Evolutionary conservation across 495 filamentous ascomycete genomes (phyloP).

Genomic region (Penicillium longicatenatum): DNA sequence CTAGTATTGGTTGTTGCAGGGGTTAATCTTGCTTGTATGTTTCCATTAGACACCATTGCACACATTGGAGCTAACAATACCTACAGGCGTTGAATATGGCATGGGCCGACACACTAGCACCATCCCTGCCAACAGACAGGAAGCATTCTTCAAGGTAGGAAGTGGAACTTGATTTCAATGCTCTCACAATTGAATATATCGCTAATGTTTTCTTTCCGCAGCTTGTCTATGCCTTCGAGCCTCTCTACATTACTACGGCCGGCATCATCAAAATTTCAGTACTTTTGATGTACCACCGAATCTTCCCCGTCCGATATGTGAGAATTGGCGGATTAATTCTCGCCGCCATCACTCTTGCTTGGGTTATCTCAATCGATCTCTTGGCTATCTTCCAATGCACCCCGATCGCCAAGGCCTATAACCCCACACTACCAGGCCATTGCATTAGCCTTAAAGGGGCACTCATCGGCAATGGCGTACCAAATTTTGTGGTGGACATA

Average conservation of each 20-base stretch:
- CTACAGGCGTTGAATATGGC: constrained; percentile 6
- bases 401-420: constrained; percentile 45
- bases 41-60: background rate
- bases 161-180: background rate
- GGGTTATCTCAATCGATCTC: constrained; percentile 46
- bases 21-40: constrained; percentile 2
- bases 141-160: constrained; percentile 1
- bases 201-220: background rate
- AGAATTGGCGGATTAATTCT: constrained; percentile 39
- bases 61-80: background rate
- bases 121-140: background rate
- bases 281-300: constrained; percentile 46
- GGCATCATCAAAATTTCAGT: constrained; percentile 32
- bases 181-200: background rate
- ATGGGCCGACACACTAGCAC: constrained; percentile 2
- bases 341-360: constrained; percentile 38
- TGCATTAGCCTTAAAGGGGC: constrained; percentile 48
- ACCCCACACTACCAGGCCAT: constrained; percentile 29
- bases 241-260: constrained; percentile 4
- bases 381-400: constrained; percentile 47
- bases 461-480: constrained; percentile 45
- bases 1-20: background rate
- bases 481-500: constrained; percentile 50
- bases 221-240: constrained; percentile 3
- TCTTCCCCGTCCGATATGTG: constrained; percentile 41